phyloP scores from a whole-genome alignment of 192 early-diverging fungal species.

The Geranomyces variabilis region DNA sequence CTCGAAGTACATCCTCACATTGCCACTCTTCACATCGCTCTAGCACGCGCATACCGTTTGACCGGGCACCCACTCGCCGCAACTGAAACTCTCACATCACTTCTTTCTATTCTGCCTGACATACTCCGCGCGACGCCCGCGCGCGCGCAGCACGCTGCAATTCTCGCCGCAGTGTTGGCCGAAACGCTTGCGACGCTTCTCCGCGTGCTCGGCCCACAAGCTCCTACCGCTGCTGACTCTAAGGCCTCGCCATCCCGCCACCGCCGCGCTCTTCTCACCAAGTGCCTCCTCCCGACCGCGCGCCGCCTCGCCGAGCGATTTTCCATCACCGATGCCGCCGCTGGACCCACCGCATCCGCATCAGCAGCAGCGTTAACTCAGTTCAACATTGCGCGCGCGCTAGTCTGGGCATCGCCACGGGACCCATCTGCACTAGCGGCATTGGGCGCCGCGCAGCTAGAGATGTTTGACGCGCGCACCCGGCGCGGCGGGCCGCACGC shows the following conservation, averaged over 20 bases:
- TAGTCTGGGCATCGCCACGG: constrained; percentile 9
- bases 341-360: background rate
- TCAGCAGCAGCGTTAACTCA: no score
- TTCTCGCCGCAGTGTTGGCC: background rate
- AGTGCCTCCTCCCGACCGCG: background rate
- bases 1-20: background rate
- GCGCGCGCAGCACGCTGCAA: background rate
- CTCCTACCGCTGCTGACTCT: no score
- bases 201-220: background rate
- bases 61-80: constrained; percentile 1
- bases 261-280: background rate
- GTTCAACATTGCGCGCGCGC: constrained; percentile 17
- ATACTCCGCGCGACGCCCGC: background rate
- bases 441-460: constrained; percentile 35
- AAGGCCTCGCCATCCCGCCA: no score
- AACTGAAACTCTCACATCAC: constrained; percentile 11
- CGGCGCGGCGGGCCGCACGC: background rate
- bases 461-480: constrained; percentile 20
- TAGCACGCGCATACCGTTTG: constrained; percentile 15
- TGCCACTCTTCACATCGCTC: background rate
- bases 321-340: background rate
- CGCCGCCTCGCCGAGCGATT: background rate
- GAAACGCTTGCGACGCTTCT: background rate
- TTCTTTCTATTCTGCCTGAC: constrained; percentile 31
- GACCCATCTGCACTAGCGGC: constrained; percentile 11